These are phyloP conservation scores for Mortierella sp. DNA, from an alignment of 371 early-diverging fungal species.

Conservation along the genomic window DNA sequence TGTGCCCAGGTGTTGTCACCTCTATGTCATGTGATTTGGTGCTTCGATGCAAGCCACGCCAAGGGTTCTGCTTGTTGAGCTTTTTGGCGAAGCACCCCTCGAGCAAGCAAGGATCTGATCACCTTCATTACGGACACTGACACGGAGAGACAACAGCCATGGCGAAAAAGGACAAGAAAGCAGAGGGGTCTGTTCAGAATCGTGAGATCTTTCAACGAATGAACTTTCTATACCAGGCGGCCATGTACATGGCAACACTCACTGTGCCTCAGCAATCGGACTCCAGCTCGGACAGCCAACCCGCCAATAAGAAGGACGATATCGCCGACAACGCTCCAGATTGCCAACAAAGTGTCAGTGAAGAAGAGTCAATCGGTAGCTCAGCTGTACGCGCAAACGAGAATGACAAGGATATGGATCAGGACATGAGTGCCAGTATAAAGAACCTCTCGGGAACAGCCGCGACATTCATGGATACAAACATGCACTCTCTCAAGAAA, in stretches of 20 bases:
- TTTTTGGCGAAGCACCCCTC: no score
- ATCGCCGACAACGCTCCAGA: not conserved
- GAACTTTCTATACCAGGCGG: constrained; percentile 54
- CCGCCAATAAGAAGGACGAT: not conserved
- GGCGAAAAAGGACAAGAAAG: constrained; percentile 53
- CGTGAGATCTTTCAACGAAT: constrained; percentile 51
- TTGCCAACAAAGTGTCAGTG: no score
- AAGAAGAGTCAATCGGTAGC: no score
- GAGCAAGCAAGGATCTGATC: no score
- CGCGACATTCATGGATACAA: not conserved
- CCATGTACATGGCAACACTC: constrained; percentile 48
- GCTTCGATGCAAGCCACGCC: not conserved
- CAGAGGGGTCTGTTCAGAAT: constrained; percentile 33
- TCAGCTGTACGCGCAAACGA: no score
- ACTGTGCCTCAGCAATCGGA: constrained; percentile 8
- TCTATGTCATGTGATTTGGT: not conserved
- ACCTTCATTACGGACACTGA: not conserved
- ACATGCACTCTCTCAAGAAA: not conserved
- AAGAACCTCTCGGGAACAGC: not conserved
- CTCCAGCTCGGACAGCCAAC: not conserved
- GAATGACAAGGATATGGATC: not conserved
- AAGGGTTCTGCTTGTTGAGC: no score
- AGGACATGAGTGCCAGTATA: constrained; percentile 3
- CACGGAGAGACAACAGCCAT: constrained; percentile 14
- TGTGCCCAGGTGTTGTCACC: not conserved